phyloP scores from a whole-genome alignment of 306 rosid species.

The Psophocarpus tetragonolobus region DNA sequence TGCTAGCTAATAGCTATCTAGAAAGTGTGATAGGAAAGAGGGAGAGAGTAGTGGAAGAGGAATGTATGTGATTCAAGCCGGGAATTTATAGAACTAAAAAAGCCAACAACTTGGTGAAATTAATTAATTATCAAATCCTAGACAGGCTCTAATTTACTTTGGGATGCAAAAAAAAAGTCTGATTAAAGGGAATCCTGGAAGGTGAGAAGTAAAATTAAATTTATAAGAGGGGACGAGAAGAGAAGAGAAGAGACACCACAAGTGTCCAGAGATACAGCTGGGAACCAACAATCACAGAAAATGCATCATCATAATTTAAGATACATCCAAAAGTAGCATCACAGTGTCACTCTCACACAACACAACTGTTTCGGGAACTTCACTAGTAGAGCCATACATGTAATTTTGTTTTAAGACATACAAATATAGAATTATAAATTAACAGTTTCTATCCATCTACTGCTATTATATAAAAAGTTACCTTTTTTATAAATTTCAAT shows the following conservation, averaged over 20 bases:
- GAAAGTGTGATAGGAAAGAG: slow-evolving; percentile 7
- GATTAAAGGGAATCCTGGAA: slow-evolving; percentile 35
- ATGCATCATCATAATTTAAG: slow-evolving; percentile 27
- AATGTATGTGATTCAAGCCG: neutral
- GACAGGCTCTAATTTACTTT: slow-evolving; percentile 3
- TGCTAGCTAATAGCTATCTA: neutral
- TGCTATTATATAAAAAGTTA: no score
- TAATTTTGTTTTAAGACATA: neutral
- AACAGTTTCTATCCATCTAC: neutral
- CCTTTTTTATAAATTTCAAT: no score
- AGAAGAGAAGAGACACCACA: slow-evolving; percentile 31
- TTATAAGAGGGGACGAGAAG: neutral
- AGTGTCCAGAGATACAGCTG: slow-evolving; percentile 66
- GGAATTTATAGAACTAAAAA: slow-evolving; percentile 60
- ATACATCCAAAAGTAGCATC: slow-evolving; percentile 38
- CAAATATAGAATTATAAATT: neutral
- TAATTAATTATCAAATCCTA: neutral
- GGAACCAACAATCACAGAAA: slow-evolving; percentile 49
- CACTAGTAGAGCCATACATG: neutral
- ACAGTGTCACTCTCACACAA: slow-evolving; percentile 7
- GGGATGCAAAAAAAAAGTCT: slow-evolving; percentile 27
- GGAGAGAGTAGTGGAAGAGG: slow-evolving; percentile 49
- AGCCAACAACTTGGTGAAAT: slow-evolving; percentile 33
- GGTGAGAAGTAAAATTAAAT: neutral
- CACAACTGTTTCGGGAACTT: neutral